phyloP scores from a whole-genome alignment of 2,329 filamentous ascomycete species.

The Ascochyta fabae region DNA sequence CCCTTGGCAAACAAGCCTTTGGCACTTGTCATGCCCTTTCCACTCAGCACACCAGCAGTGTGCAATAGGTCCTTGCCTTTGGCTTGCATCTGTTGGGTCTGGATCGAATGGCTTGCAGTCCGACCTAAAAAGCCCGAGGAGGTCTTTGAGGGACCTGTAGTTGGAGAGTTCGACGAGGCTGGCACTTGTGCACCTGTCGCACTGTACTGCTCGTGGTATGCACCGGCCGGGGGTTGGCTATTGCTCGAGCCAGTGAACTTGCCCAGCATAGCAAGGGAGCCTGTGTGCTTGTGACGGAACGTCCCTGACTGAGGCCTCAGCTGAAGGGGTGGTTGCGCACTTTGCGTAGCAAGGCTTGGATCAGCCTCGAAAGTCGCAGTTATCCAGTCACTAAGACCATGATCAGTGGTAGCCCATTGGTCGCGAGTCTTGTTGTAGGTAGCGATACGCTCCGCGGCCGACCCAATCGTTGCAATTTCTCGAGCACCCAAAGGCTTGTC shows the following conservation, averaged over 20 bases:
- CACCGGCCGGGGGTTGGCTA: conserved; percentile 21
- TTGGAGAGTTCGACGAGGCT: conserved; percentile 31
- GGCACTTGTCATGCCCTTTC: conserved; percentile 77
- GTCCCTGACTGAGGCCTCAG: conserved; percentile 37
- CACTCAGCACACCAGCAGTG: conserved; percentile 74
- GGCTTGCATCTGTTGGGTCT: conserved; percentile 63
- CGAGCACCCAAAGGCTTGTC: conserved; percentile 65
- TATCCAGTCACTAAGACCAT: conserved; percentile 72
- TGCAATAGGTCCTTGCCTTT: conserved; percentile 91
- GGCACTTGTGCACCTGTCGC: conserved; percentile 38
- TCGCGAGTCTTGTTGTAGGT: conserved; percentile 75
- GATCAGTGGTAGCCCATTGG: conserved; percentile 74
- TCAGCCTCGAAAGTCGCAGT: conserved; percentile 56
- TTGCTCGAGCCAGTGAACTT: conserved; percentile 38
- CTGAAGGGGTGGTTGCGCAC: conserved; percentile 18
- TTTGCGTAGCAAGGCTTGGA: conserved; percentile 57
- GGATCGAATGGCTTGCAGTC: conserved; percentile 30
- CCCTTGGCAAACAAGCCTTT: conserved; percentile 92
- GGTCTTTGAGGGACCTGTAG: conserved; percentile 25
- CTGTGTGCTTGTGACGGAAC: conserved; percentile 44
- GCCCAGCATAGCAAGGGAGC: conserved; percentile 47
- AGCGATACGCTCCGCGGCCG: conserved; percentile 70
- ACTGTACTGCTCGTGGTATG: conserved; percentile 26
- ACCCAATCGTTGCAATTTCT: conserved; percentile 76
- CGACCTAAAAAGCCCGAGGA: conserved; percentile 26